Evolutionary conservation across 2,329 filamentous ascomycete genomes (phyloP).

Genomic region (Phoma sp.): DNA sequence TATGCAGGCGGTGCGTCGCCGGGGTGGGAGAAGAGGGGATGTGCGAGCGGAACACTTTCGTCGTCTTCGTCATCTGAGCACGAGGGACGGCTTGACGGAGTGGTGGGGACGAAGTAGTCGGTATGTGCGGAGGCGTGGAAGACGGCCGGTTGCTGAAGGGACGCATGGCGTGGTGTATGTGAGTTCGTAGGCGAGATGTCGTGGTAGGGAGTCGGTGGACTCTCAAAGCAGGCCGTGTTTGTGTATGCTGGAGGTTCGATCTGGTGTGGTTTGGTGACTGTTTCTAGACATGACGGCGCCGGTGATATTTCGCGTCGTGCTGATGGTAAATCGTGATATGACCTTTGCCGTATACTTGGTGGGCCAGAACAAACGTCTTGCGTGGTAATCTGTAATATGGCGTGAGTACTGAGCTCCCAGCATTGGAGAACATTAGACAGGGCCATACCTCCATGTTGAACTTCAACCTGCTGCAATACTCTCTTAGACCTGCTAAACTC

Average conservation of each 20-base stretch:
- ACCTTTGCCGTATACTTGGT: background rate
- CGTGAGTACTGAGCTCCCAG: background rate
- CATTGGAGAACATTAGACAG: background rate
- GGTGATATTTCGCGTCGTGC: background rate
- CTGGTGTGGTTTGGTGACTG: background rate
- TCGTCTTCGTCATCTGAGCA: slow-evolving; percentile 13
- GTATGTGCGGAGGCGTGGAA: background rate
- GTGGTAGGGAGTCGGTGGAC: slow-evolving; percentile 11
- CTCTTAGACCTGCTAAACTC: slow-evolving; percentile 4
- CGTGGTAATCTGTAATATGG: background rate
- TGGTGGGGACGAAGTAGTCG: background rate
- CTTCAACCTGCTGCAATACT: background rate
- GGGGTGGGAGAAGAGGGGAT: slow-evolving; percentile 24
- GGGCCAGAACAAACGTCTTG: background rate
- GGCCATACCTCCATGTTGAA: slow-evolving; percentile 11
- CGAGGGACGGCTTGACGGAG: background rate
- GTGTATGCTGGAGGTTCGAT: slow-evolving; percentile 9
- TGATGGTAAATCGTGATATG: background rate
- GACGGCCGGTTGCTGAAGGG: background rate
- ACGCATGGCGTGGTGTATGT: background rate
- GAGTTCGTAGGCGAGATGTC: slow-evolving; percentile 6
- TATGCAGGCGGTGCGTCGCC: slow-evolving; percentile 34
- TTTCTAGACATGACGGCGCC: background rate
- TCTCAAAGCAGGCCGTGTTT: background rate
- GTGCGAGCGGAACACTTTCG: slow-evolving; percentile 33